phyloP scores from a whole-genome alignment of 2,329 filamentous ascomycete species.

The Alternaria triticimaculans region DNA sequence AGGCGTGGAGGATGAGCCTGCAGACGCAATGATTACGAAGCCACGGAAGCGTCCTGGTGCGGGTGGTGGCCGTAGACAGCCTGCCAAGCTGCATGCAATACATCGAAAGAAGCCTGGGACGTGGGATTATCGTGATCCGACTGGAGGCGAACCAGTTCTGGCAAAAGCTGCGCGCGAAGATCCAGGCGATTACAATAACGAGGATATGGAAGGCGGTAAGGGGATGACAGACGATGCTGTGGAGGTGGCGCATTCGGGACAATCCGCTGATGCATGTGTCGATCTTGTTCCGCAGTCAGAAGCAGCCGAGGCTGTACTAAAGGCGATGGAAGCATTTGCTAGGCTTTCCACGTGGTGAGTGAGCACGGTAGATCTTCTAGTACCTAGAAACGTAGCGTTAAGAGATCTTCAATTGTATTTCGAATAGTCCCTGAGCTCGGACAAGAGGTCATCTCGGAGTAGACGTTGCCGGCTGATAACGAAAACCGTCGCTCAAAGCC shows the following conservation, averaged over 20 bases:
- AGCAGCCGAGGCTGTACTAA: constrained; percentile 11
- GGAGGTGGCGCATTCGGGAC: constrained; percentile 1
- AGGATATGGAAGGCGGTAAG: neutral
- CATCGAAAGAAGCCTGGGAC: neutral
- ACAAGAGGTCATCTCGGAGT: neutral
- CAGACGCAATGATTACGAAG: neutral
- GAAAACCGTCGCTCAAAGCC: neutral
- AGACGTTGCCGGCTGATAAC: neutral
- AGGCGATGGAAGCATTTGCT: constrained; percentile 11
- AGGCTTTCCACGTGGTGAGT: neutral
- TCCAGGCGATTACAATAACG: neutral
- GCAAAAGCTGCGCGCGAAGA: neutral
- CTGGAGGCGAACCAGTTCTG: neutral
- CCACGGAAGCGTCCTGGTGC: constrained; percentile 9
- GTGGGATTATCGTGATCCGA: constrained; percentile 4
- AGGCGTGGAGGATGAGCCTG: constrained; percentile 1
- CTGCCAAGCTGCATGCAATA: neutral
- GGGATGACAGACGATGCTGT: neutral
- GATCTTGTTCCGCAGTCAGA: constrained; percentile 8
- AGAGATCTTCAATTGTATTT: neutral
- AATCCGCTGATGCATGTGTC: constrained; percentile 2
- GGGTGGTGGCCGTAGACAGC: neutral
- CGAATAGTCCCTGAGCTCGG: neutral
- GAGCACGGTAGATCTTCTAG: neutral
- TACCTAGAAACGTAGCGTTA: neutral